These are phyloP conservation scores for Tulasnella sp. DNA, from an alignment of 768 basidiomycete genomes.

Conservation along the genomic window DNA sequence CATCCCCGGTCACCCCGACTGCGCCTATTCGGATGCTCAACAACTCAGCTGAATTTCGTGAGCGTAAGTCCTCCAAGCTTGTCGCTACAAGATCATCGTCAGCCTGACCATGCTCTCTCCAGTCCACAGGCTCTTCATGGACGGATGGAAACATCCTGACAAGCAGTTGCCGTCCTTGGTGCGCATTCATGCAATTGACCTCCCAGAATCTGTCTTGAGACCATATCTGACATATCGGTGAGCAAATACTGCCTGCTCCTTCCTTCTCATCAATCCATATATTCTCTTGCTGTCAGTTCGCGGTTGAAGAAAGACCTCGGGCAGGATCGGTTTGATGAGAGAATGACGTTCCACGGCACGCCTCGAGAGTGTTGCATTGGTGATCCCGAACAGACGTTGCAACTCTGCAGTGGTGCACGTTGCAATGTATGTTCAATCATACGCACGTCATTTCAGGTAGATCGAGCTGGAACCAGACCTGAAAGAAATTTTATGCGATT, in stretches of 20 bases:
- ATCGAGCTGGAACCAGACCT: neutral
- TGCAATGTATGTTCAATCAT: neutral
- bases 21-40: neutral
- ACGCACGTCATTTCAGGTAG: neutral
- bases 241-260: neutral
- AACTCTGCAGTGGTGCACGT: neutral
- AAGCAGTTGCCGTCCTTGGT: neutral
- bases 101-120: neutral
- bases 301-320: neutral
- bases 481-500: neutral
- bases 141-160: neutral
- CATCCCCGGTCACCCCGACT: neutral
- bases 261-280: too few species aligned
- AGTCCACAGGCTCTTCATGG: neutral
- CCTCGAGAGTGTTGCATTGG: neutral
- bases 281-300: too few species aligned
- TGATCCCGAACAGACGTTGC: neutral
- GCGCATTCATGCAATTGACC: neutral
- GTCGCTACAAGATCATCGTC: too few species aligned
- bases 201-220: neutral
- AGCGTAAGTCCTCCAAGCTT: neutral
- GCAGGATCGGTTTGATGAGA: neutral
- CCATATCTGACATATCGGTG: neutral
- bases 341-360: neutral
- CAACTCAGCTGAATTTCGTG: neutral